These are phyloP conservation scores for Salvia splendens DNA, from an alignment of 257 asterid genomes.

Conservation along the genomic window DNA sequence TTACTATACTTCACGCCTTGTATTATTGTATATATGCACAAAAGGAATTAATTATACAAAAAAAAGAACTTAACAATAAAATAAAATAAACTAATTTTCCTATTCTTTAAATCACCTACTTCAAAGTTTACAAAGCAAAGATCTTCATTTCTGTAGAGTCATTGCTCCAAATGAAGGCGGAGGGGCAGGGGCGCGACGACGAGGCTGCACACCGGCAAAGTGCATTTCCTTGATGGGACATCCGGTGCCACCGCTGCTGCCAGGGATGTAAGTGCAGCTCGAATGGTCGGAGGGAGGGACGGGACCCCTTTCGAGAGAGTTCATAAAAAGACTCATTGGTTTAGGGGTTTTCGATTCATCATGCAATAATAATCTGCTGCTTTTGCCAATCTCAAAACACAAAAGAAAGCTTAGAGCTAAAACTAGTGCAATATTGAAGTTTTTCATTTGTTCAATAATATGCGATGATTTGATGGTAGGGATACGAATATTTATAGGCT, in stretches of 20 bases:
- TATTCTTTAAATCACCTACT: too few relatives aligned
- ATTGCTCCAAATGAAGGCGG: constrained; percentile 1
- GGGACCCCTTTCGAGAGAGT: constrained; percentile 45
- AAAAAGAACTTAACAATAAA: not conserved
- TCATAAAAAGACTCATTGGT: not conserved
- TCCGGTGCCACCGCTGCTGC: constrained; percentile 39
- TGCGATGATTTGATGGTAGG: constrained; percentile 13
- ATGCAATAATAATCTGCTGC: constrained; percentile 30
- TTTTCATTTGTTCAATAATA: constrained; percentile 31
- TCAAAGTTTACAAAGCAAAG: not conserved
- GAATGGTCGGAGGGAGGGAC: constrained; percentile 69
- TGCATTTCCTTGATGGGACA: constrained; percentile 34
- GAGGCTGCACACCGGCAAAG: constrained; percentile 35
- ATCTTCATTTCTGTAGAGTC: not conserved
- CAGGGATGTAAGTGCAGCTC: constrained; percentile 73
- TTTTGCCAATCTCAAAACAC: constrained; percentile 24
- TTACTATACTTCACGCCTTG: too few relatives aligned
- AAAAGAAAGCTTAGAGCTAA: constrained; percentile 19
- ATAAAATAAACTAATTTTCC: not conserved
- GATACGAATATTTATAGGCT: constrained; percentile 1
- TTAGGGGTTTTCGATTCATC: constrained; percentile 12
- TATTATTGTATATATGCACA: too few relatives aligned
- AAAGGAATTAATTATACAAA: not conserved
- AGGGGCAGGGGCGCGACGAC: constrained; percentile 15
- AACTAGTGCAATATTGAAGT: constrained; percentile 10